Conservation (phyloP, 2,329 filamentous ascomycete species). For the Cladobotryum mycophilum region DNA sequence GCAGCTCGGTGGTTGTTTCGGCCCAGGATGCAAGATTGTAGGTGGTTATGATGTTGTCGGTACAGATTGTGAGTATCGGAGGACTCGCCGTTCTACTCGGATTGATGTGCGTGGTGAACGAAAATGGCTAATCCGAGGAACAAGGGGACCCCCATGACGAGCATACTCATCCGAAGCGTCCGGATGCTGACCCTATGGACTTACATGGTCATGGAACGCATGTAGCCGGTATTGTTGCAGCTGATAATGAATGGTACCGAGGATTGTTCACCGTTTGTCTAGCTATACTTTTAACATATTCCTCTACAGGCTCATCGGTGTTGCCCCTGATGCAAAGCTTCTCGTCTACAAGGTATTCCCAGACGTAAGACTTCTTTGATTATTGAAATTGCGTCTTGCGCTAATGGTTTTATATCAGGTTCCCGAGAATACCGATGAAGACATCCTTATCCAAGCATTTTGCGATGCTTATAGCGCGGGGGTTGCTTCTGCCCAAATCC, state of each 20-base stretch:
- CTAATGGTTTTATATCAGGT: conserved; percentile 13
- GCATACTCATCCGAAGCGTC: conserved; percentile 23
- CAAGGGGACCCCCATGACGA: conserved; percentile 26
- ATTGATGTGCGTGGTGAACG: background rate
- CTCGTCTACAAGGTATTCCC: conserved; percentile 41
- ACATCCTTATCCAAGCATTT: conserved; percentile 29
- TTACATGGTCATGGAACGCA: conserved; percentile 17
- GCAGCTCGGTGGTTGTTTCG: conserved; percentile 34
- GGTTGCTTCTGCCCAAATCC: conserved; percentile 14
- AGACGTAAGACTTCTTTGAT: conserved; percentile 15
- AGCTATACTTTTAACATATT: background rate
- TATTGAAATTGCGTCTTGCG: background rate
- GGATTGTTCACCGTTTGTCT: background rate
- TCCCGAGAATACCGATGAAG: conserved; percentile 27
- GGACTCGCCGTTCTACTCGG: too few relatives aligned
- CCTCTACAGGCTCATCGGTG: conserved; percentile 33
- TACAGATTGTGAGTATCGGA: conserved; percentile 21
- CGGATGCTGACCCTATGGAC: conserved; percentile 24
- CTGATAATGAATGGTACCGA: conserved; percentile 30
- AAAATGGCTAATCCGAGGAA: background rate
- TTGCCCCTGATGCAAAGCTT: conserved; percentile 39
- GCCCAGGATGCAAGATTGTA: conserved; percentile 31
- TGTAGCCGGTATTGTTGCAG: conserved; percentile 44
- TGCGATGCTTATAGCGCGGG: conserved; percentile 31
- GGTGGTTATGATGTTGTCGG: conserved; percentile 35